phyloP scores from a whole-genome alignment of 805 yeast genomes.

The Saccharomycopsis javanensis region DNA sequence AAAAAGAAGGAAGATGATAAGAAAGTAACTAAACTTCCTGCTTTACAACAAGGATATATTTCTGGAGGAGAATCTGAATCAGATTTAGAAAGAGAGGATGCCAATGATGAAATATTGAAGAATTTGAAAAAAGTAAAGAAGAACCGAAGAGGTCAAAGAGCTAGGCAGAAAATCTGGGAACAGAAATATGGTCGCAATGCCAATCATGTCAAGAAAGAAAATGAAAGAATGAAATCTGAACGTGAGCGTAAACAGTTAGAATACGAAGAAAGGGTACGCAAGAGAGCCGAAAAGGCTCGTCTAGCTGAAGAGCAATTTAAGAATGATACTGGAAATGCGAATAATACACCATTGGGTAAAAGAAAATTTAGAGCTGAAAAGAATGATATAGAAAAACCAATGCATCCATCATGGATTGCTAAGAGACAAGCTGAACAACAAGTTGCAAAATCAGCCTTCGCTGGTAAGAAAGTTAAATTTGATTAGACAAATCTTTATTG shows the following conservation, averaged over 20 bases:
- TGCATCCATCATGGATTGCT: slow-evolving; percentile 98
- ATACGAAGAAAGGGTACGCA: slow-evolving; percentile 62
- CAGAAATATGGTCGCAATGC: slow-evolving; percentile 76
- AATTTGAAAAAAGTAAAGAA: slow-evolving; percentile 47
- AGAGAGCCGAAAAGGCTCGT: slow-evolving; percentile 47
- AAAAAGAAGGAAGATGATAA: slow-evolving; percentile 24
- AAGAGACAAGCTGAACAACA: slow-evolving; percentile 65
- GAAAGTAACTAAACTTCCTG: slow-evolving; percentile 43
- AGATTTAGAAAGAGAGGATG: slow-evolving; percentile 37
- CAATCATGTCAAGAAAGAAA: slow-evolving; percentile 66
- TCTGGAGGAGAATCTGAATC: slow-evolving; percentile 71
- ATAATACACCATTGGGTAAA: slow-evolving; percentile 32
- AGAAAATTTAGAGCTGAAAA: slow-evolving; percentile 19
- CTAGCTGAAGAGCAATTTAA: slow-evolving; percentile 17
- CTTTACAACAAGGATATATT: slow-evolving; percentile 66
- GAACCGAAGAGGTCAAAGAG: slow-evolving; percentile 94
- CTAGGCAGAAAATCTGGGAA: slow-evolving; percentile 96
- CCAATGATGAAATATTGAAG: slow-evolving; percentile 40
- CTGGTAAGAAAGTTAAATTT: slow-evolving; percentile 79
- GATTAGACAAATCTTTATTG: slow-evolving; percentile 29
- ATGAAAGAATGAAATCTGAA: slow-evolving; percentile 43
- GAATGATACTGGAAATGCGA: slow-evolving; percentile 27
- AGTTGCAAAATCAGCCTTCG: slow-evolving; percentile 52
- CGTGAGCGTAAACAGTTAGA: slow-evolving; percentile 52
- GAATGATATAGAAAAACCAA: neutral